Conservation (phyloP, 352 stramenopile genomes). For the Phytophthora foliorum region DNA sequence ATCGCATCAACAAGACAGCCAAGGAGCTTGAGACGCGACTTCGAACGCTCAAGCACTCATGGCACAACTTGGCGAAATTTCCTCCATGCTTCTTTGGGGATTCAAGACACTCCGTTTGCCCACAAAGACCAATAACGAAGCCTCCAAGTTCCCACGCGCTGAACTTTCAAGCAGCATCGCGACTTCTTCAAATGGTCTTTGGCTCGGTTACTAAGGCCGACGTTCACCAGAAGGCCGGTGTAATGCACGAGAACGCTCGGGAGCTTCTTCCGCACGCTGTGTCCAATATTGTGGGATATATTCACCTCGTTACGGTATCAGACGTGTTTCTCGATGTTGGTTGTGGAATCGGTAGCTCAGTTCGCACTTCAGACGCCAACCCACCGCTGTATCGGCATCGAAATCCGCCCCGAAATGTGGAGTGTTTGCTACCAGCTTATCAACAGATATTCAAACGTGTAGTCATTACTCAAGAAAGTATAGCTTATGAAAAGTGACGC, state of each 20-base stretch:
- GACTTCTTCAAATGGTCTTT: slow-evolving; percentile 7
- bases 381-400: slow-evolving; percentile 1
- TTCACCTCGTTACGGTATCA: background rate
- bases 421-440: slow-evolving; percentile 1
- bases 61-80: slow-evolving; percentile 7
- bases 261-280: slow-evolving; percentile 8
- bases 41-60: slow-evolving; percentile 12
- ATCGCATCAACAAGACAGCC: slow-evolving; percentile 6
- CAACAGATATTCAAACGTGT: slow-evolving; percentile 3
- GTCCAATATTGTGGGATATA: background rate
- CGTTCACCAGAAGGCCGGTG: slow-evolving; percentile 11
- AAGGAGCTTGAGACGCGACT: slow-evolving; percentile 16
- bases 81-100: slow-evolving; percentile 3
- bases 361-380: slow-evolving; percentile 3
- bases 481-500: slow-evolving; percentile 6
- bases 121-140: too few species aligned
- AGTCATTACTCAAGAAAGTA: slow-evolving; percentile 16
- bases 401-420: slow-evolving; percentile 8
- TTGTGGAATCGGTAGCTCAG: slow-evolving; percentile 8
- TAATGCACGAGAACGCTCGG: slow-evolving; percentile 11
- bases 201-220: slow-evolving; percentile 6
- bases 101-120: too few species aligned
- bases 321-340: slow-evolving; percentile 21
- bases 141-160: background rate
- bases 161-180: background rate